Conservation (phyloP, 169 alveolate species). For the Cryptosporidium parvum region DNA sequence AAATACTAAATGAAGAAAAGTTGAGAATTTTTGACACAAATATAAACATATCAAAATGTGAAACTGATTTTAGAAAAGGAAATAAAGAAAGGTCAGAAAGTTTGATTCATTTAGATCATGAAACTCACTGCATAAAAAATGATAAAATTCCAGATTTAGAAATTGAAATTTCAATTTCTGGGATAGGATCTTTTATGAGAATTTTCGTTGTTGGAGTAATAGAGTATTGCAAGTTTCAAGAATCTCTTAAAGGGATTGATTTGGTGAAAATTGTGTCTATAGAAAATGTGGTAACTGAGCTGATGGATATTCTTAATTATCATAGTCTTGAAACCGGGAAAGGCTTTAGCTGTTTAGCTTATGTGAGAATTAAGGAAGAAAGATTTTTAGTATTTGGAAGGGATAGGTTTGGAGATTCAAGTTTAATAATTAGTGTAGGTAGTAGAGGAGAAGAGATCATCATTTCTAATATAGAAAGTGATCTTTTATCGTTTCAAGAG, state of each 20-base stretch:
- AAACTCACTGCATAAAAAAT: not conserved
- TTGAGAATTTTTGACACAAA: constrained; percentile 15
- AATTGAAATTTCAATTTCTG: not conserved
- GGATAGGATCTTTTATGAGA: not conserved
- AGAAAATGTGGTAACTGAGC: not conserved
- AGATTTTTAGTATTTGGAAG: constrained; percentile 56
- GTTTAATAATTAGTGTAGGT: constrained; percentile 38
- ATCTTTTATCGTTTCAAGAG: constrained; percentile 6
- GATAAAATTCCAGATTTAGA: not conserved
- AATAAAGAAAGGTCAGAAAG: not conserved
- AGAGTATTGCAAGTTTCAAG: not conserved
- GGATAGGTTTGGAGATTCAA: constrained; percentile 52
- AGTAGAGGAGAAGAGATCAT: constrained; percentile 19
- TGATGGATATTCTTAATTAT: not conserved
- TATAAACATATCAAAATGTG: constrained; percentile 1
- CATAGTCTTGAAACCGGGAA: not conserved
- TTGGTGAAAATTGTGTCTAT: not conserved
- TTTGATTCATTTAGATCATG: constrained; percentile 3
- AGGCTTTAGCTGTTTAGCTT: constrained; percentile 37
- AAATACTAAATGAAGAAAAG: not conserved
- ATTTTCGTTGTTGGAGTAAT: constrained; percentile 15
- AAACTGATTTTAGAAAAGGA: not conserved
- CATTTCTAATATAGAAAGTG: constrained; percentile 32
- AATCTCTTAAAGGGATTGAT: not conserved
- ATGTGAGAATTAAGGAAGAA: not conserved